Conservation (phyloP, 345 rosid genomes). For the Citrus cavaleriei region DNA sequence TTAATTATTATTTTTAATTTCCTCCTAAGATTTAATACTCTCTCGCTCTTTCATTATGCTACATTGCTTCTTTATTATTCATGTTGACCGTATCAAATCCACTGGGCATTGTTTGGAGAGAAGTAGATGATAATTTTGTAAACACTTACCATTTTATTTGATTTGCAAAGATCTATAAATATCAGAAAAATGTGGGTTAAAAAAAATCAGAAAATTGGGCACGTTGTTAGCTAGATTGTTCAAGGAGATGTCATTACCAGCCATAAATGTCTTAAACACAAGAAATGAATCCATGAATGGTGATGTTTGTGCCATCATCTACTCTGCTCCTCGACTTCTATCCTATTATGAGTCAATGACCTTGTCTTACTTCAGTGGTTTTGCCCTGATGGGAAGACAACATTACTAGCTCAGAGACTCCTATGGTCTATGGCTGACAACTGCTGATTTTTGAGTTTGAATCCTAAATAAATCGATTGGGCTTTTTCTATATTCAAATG, state of each 20-base stretch:
- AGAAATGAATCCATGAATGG: not conserved
- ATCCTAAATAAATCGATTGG: not conserved
- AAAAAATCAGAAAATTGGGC: not conserved
- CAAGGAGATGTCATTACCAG: not conserved
- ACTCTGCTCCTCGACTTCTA: not conserved
- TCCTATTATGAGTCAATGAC: not conserved
- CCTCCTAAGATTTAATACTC: not conserved
- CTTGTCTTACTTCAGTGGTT: not conserved
- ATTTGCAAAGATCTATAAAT: not conserved
- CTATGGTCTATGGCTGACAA: not conserved
- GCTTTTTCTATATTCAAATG: not conserved
- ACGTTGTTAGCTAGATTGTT: not conserved
- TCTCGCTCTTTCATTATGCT: not conserved
- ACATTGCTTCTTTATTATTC: not conserved
- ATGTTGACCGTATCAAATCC: not conserved
- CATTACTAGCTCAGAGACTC: not conserved
- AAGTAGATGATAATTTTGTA: not conserved
- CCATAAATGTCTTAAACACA: not conserved
- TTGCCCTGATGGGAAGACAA: not conserved
- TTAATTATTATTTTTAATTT: not conserved
- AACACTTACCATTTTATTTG: not conserved
- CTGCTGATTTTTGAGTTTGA: slow-evolving; percentile 4
- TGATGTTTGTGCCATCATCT: slow-evolving; percentile 4
- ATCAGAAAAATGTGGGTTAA: not conserved
- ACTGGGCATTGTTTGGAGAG: not conserved